These are phyloP conservation scores for Globisporangium okanoganense DNA, from an alignment of 352 stramenopile genomes.

Conservation along the genomic window DNA sequence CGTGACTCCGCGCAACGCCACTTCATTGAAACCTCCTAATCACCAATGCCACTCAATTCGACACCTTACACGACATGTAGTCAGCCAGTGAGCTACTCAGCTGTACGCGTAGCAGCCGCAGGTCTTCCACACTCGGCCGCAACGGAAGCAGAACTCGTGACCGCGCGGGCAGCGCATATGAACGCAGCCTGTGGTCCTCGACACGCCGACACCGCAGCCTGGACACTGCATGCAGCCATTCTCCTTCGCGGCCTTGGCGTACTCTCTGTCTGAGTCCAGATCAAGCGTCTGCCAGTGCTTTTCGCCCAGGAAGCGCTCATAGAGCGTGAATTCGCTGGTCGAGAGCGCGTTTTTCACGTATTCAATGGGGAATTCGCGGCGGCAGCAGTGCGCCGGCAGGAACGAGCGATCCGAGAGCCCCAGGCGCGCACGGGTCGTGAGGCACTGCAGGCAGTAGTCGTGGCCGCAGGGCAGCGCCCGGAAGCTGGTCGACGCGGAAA, in stretches of 20 bases:
- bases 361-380: constrained; percentile 8
- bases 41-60: neutral
- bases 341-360: constrained; percentile 4
- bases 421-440: constrained; percentile 52
- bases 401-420: constrained; percentile 41
- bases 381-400: constrained; percentile 16
- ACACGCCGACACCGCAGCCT: constrained; percentile 60
- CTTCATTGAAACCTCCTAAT: neutral
- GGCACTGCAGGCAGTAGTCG: constrained; percentile 54
- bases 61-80: too few relatives aligned
- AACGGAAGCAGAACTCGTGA: constrained; percentile 65
- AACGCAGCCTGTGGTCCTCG: constrained; percentile 42
- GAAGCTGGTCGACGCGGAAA: neutral
- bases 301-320: constrained; percentile 10
- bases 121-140: constrained; percentile 23
- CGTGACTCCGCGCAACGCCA: too few relatives aligned
- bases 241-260: constrained; percentile 30
- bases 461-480: constrained; percentile 17
- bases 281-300: constrained; percentile 19
- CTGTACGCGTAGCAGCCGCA: neutral
- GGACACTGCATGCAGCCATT: constrained; percentile 50
- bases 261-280: constrained; percentile 58
- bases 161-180: constrained; percentile 46
- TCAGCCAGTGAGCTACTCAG: neutral
- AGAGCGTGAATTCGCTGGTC: neutral